Evolutionary conservation across 768 basidiomycete species (phyloP).

Genomic region (Termitomyces sp.): DNA sequence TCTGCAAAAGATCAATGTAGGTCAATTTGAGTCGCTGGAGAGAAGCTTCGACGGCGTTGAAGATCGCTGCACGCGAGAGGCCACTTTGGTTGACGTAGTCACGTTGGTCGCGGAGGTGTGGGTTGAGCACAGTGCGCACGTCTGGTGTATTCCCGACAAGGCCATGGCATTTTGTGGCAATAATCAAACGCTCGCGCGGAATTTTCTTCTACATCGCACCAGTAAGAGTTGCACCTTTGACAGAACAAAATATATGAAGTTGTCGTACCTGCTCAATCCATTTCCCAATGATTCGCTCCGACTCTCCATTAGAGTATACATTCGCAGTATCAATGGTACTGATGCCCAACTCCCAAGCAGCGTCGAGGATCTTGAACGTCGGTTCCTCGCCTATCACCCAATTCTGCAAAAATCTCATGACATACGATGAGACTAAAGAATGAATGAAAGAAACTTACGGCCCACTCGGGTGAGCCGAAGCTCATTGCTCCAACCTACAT

Average conservation of each 20-base stretch:
- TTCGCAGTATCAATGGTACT: constrained; percentile 35
- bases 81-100: constrained; percentile 17
- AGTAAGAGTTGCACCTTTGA: constrained; percentile 7
- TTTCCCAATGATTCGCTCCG: constrained; percentile 38
- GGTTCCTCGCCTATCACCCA: constrained; percentile 51
- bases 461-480: constrained; percentile 13
- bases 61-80: constrained; percentile 24
- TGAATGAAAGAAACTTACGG: constrained; percentile 1
- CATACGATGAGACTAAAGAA: constrained; percentile 15
- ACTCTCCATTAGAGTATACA: constrained; percentile 34
- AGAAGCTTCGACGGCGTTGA: constrained; percentile 30
- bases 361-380: constrained; percentile 39
- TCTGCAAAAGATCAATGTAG: constrained; percentile 36
- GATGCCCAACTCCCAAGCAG: constrained; percentile 38
- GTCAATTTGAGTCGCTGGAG: constrained; percentile 22
- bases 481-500: constrained; percentile 13
- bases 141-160: constrained; percentile 6
- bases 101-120: constrained; percentile 5
- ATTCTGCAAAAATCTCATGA: constrained; percentile 15
- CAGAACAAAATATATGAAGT: background rate
- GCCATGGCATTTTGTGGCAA: constrained; percentile 11
- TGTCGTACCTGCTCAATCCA: constrained; percentile 30
- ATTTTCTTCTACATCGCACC: constrained; percentile 2
- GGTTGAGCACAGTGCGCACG: background rate
- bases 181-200: constrained; percentile 10